Evolutionary conservation across 352 stramenopile genomes (phyloP).

Genomic region (Phytophthora colocasiae): DNA sequence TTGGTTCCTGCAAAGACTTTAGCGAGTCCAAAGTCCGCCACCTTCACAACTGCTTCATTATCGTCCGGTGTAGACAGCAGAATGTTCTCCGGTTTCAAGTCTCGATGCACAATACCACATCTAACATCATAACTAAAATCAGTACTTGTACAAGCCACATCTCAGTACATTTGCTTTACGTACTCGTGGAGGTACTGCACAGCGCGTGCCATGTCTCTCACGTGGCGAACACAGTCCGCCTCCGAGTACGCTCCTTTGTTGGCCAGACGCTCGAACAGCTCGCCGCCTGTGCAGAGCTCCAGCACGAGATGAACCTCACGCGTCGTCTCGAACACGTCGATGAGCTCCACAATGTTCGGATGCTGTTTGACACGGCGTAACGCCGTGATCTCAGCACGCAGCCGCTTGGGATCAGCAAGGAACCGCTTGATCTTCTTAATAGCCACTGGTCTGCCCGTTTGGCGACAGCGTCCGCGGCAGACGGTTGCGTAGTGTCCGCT

Average conservation of each 20-base stretch:
- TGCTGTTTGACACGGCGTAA: constrained; percentile 66
- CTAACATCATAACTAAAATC: constrained; percentile 28
- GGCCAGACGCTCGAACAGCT: constrained; percentile 84
- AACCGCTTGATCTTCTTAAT: constrained; percentile 89
- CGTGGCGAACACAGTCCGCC: constrained; percentile 77
- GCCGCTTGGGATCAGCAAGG: constrained; percentile 71
- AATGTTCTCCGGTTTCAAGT: constrained; percentile 89
- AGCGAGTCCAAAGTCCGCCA: constrained; percentile 88
- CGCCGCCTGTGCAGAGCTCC: constrained; percentile 81
- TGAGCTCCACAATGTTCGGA: constrained; percentile 79
- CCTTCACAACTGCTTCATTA: constrained; percentile 67
- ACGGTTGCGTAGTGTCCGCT: constrained; percentile 82
- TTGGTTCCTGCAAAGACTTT: constrained; percentile 76
- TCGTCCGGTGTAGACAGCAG: constrained; percentile 74
- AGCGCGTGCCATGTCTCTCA: constrained; percentile 70
- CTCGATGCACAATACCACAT: constrained; percentile 81
- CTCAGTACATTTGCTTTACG: constrained; percentile 8
- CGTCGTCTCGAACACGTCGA: constrained; percentile 85
- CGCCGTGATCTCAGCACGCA: constrained; percentile 71
- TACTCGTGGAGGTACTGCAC: constrained; percentile 80
- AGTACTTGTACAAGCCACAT: not conserved
- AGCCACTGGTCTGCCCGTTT: constrained; percentile 61
- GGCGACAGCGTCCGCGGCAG: constrained; percentile 56
- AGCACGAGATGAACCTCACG: constrained; percentile 83
- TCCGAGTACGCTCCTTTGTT: constrained; percentile 87